A percentile compares a stretch with the other conserved stretches of the same genome.
Evolutionary conservation across 352 stramenopile species (phyloP).

Genomic region (Globisporangium spiculum): DNA sequence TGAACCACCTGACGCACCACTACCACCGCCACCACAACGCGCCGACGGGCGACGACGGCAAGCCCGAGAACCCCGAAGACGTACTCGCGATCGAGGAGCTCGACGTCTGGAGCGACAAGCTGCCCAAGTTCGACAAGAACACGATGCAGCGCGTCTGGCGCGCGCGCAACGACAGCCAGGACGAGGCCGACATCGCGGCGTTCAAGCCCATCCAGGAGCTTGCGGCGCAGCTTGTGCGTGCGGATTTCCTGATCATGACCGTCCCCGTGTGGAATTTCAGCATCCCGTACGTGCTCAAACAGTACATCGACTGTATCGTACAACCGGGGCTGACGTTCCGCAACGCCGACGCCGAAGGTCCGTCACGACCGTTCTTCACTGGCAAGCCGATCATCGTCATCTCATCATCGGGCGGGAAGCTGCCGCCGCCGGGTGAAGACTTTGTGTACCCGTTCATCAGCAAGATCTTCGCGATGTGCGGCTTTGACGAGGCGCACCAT

Average conservation of each 20-base stretch:
- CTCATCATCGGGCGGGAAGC: constrained; percentile 69
- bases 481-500: constrained; percentile 63
- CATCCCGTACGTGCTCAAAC: constrained; percentile 76
- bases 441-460: constrained; percentile 69
- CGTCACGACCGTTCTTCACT: constrained; percentile 56
- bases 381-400: constrained; percentile 68
- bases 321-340: constrained; percentile 68
- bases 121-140: constrained; percentile 72
- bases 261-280: constrained; percentile 79
- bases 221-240: constrained; percentile 56
- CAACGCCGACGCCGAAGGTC: constrained; percentile 55
- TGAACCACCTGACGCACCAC: constrained; percentile 71
- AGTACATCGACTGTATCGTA: constrained; percentile 82
- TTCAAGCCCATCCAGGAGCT: constrained; percentile 65
- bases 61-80: constrained; percentile 31
- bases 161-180: constrained; percentile 56
- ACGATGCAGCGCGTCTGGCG: constrained; percentile 70
- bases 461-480: constrained; percentile 78
- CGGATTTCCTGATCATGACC: constrained; percentile 77
- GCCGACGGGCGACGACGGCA: constrained; percentile 12
- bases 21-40: constrained; percentile 51
- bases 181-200: constrained; percentile 49
- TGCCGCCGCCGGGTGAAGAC: constrained; percentile 48
- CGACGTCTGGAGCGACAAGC: constrained; percentile 56
- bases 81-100: constrained; percentile 68